A percentile compares a stretch with the other conserved stretches of the same genome.
phyloP scores from a whole-genome alignment of 2,329 filamentous ascomycete species.

The Aspergillus unguis region DNA sequence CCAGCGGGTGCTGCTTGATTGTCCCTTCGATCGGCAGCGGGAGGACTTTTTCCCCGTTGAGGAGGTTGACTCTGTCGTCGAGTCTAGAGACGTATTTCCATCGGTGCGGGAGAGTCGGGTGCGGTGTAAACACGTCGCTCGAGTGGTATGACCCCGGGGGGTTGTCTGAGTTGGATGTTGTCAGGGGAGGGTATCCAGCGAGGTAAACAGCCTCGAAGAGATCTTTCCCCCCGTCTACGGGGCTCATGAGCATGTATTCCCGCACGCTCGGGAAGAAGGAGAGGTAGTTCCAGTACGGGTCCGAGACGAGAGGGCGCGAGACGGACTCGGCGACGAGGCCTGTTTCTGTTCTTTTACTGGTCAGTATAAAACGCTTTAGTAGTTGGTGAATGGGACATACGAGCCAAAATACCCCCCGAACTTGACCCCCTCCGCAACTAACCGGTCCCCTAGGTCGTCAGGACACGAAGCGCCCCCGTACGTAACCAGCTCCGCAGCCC shows the following conservation, averaged over 20 bases:
- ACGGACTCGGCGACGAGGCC: constrained; percentile 45
- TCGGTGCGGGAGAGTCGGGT: constrained; percentile 27
- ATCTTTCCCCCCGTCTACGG: constrained; percentile 9
- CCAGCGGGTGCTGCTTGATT: constrained; percentile 30
- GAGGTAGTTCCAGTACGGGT: constrained; percentile 45
- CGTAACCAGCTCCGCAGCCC: constrained; percentile 39
- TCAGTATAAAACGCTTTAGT: background rate
- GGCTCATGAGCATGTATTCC: constrained; percentile 40
- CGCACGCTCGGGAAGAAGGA: constrained; percentile 37
- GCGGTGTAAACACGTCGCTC: constrained; percentile 31
- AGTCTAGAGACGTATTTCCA: constrained; percentile 35
- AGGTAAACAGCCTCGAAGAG: constrained; percentile 34
- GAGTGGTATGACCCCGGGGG: constrained; percentile 35
- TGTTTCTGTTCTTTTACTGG: constrained; percentile 38
- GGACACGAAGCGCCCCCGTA: constrained; percentile 43
- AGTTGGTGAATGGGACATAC: constrained; percentile 23
- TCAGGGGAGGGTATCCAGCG: constrained; percentile 30
- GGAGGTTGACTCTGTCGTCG: constrained; percentile 32
- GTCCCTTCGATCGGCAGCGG: constrained; percentile 32
- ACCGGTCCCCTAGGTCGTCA: constrained; percentile 41
- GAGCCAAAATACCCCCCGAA: constrained; percentile 42
- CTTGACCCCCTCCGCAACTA: constrained; percentile 37
- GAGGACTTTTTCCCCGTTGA: constrained; percentile 35
- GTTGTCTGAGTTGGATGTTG: constrained; percentile 30
- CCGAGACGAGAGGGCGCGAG: constrained; percentile 30